phyloP scores from a whole-genome alignment of 495 filamentous ascomycete species.

The Neurospora africana region DNA sequence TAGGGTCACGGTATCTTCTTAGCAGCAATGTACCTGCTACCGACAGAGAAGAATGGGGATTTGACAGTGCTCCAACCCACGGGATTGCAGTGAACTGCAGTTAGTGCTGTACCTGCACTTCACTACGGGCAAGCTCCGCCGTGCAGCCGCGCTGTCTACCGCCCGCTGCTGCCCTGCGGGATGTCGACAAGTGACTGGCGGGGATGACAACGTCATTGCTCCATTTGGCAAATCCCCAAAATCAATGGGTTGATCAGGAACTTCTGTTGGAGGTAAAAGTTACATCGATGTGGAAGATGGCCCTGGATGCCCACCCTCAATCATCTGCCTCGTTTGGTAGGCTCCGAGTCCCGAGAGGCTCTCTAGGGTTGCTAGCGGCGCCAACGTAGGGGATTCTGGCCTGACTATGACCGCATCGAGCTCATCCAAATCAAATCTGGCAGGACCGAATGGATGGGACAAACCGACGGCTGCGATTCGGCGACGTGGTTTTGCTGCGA shows the following conservation, averaged over 20 bases:
- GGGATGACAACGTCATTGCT: conserved; percentile 1
- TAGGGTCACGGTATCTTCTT: not conserved
- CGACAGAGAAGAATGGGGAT: not conserved
- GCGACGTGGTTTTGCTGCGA: not conserved
- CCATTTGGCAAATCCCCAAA: no score
- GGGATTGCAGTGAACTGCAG: not conserved
- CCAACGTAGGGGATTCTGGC: not conserved
- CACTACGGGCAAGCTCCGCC: not conserved
- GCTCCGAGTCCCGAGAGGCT: not conserved
- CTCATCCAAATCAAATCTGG: not conserved
- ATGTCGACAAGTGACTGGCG: not conserved
- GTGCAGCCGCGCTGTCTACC: not conserved
- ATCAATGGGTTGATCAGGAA: no score
- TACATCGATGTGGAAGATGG: not conserved
- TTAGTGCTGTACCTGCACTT: not conserved
- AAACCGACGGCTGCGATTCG: not conserved
- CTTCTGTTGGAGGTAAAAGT: not conserved
- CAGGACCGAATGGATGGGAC: not conserved
- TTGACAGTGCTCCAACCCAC: not conserved
- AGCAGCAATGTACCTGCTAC: not conserved
- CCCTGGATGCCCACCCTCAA: not conserved
- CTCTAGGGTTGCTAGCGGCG: not conserved
- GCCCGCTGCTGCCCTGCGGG: not conserved
- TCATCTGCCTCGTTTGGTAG: not conserved
- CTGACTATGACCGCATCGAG: not conserved